These are phyloP conservation scores for Lantana camara DNA, from an alignment of 257 asterid species.

Conservation along the genomic window DNA sequence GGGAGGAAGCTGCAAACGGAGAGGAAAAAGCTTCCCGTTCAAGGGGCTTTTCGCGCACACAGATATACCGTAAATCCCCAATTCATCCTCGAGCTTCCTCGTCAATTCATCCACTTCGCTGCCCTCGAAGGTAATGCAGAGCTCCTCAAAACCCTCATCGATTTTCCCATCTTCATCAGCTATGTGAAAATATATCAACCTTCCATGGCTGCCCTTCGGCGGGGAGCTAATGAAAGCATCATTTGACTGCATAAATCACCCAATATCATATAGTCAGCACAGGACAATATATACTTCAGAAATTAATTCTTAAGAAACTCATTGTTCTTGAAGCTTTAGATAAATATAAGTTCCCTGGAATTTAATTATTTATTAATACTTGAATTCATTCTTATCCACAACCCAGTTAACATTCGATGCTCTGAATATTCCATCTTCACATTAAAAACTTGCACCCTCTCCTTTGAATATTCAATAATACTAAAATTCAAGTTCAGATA, in stretches of 20 bases:
- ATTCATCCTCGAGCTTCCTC: constrained; percentile 61
- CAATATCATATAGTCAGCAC: neutral
- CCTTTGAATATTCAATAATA: constrained; percentile 26
- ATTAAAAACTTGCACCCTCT: neutral
- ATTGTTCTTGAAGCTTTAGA: neutral
- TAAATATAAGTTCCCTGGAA: neutral
- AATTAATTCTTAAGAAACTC: neutral
- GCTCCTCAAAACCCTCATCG: constrained; percentile 68
- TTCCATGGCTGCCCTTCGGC: constrained; percentile 66
- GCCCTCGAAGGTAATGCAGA: constrained; percentile 67
- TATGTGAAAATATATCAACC: constrained; percentile 56
- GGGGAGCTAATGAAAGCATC: constrained; percentile 66
- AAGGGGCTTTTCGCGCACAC: constrained; percentile 79
- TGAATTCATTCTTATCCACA: too few species aligned
- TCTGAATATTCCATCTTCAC: too few species aligned
- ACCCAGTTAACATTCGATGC: too few species aligned
- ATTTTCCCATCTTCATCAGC: constrained; percentile 69
- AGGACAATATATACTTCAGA: neutral
- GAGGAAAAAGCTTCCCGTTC: constrained; percentile 87
- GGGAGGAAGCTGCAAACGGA: constrained; percentile 93
- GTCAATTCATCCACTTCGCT: constrained; percentile 58
- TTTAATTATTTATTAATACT: neutral
- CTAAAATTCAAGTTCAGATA: constrained; percentile 15
- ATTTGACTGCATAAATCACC: constrained; percentile 57
- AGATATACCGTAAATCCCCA: constrained; percentile 57